Conservation (phyloP, 495 filamentous ascomycete genomes). For the Tuber borchii region DNA sequence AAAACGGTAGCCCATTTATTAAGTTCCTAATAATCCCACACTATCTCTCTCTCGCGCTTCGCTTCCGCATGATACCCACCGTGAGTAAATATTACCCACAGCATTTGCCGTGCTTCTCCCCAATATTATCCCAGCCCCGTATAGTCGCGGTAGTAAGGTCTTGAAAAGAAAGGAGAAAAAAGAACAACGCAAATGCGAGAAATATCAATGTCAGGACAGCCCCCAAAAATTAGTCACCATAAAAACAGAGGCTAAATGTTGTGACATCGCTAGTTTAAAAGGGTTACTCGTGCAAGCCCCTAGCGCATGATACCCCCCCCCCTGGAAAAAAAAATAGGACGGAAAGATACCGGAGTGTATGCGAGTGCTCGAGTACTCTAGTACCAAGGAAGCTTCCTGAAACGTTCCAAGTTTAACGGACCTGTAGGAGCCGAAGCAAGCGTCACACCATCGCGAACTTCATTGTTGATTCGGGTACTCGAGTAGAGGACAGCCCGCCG, state of each 20-base stretch:
- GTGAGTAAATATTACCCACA: not conserved
- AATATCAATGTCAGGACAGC: not conserved
- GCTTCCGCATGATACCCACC: not conserved
- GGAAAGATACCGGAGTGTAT: not conserved
- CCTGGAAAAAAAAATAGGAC: not conserved
- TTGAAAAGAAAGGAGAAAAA: not conserved
- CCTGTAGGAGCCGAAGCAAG: conserved; percentile 22
- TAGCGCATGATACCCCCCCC: not conserved
- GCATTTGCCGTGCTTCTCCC: not conserved
- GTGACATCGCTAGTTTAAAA: conserved; percentile 7
- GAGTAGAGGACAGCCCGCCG: not conserved
- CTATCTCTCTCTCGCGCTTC: not conserved
- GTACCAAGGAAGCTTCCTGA: conserved; percentile 19
- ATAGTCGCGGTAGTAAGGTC: not conserved
- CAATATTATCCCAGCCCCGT: not conserved
- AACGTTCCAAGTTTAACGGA: conserved; percentile 27
- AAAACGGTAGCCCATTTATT: not conserved
- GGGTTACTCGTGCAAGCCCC: not conserved
- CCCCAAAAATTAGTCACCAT: not conserved
- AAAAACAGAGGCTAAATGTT: conserved; percentile 5
- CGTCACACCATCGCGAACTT: conserved; percentile 10
- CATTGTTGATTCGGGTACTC: not conserved
- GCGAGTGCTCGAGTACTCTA: no score
- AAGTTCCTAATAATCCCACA: not conserved
- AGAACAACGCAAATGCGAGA: not conserved